Base-by-base conservation (phyloP, 106 monocot species). In the Hemerocallis citrina region DNA sequence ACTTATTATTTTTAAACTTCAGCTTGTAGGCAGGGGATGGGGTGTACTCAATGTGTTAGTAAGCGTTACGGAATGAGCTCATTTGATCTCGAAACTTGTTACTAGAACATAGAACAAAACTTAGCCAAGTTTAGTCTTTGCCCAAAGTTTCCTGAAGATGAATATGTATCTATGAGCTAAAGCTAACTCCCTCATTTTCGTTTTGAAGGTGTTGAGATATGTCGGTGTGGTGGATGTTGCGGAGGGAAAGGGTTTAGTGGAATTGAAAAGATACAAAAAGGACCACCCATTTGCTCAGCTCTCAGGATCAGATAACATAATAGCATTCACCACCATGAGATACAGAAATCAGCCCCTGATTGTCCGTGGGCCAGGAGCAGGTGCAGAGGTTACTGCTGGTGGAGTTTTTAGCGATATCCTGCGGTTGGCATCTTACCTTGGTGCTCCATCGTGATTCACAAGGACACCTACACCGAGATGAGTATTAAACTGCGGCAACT, bases 211-310 rank as follows among this genome's bases (percentile, higher is more conserved):
- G 13, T 66, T 94, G 75, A 80, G 94, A 66, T 98, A 98, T 37
- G 96, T 98, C 4, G 96, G 96, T 34, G 84, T 88, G 8, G 88
- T 98, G 1, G 87, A 98, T 59, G 77, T 64, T 7, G 55, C 64
- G 10, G 72, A 88, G 10, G 61, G 74, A 43, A 73, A 68, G 44
- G 96, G 96, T 11, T 20, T 25, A 27, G 96, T 98, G 10, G 79
- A 92, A 70, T 44, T 98, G 47, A 77, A 66, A 69, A 76, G 85
- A 61, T 98, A 98, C 75, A 77, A 66, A n/a, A 79, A 73, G 30
- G 81, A 79, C 4, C 96, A 98, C 32, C 96, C 96, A 15, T 98
- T 98, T 65, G 84, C 91, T 0, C 96, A 98, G 73, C 91, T 98
- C 16, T 85, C 84, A 6, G 96, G 91, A 24, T 87, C 96, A 1